Evolutionary conservation across 106 monocot species (phyloP).

Genomic region (Apostasia ramifera): DNA sequence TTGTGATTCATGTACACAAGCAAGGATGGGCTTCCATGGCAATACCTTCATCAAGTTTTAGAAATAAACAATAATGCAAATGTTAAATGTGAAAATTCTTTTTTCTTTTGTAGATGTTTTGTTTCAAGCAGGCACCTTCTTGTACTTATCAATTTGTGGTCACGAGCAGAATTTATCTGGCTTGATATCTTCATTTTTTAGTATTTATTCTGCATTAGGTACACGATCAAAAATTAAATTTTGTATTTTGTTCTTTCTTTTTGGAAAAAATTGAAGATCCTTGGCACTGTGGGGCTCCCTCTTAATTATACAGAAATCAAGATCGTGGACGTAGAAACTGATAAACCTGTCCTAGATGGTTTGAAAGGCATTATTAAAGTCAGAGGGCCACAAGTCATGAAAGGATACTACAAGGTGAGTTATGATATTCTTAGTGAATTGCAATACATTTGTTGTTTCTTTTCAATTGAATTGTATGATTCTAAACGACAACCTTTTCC

Average conservation of each 20-base stretch:
- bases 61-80: too few species aligned
- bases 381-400: conserved; percentile 92
- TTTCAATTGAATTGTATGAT: too few species aligned
- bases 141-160: too few species aligned
- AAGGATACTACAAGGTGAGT: conserved; percentile 92
- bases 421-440: not conserved
- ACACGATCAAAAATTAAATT: not conserved
- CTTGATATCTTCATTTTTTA: not conserved
- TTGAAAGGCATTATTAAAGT: conserved; percentile 78
- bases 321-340: conserved; percentile 66
- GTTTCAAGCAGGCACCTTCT: too few species aligned
- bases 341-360: conserved; percentile 50
- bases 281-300: conserved; percentile 87
- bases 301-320: conserved; percentile 72
- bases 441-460: too few species aligned
- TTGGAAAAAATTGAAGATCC: conserved; percentile 43
- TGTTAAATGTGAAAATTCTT: too few species aligned
- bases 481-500: too few species aligned
- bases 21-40: too few species aligned
- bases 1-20: too few species aligned
- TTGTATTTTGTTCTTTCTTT: not conserved
- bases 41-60: too few species aligned
- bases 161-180: too few species aligned
- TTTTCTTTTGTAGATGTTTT: too few species aligned
- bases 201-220: not conserved